Base-by-base conservation (phyloP, 345 rosid genomes). In the Salix dunnii region DNA sequence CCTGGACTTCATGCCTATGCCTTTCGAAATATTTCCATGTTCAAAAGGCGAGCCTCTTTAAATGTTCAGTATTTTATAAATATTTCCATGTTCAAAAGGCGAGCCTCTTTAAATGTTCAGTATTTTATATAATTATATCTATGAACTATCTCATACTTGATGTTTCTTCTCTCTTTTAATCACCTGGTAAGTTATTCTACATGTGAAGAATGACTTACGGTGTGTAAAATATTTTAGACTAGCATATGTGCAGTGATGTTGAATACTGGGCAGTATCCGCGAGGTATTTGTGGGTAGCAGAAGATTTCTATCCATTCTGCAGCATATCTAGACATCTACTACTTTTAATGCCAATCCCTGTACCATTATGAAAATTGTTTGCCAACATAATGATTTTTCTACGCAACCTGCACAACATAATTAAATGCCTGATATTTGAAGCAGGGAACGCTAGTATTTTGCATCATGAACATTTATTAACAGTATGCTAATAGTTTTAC, bases 61-160 rank as follows among this genome's bases (percentile, higher is more conserved):
- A 62, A 17, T 69, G 30, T 71, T 31, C 42, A 64, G 20, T 58
- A 21, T 46, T 42, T 42, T 0, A 40, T 40, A 78, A 91, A 94
- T 80, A 28, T 89, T 76, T 92, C 98, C 71, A 85, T 23, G 83
- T 92, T 94, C 85, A 77, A 67, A 82, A 89, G 91, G 98, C 88
- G 36, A 66, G 35, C 72, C 67, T 68, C 38, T 64, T 70, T 55
- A 13, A 62, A 17, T 69, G 30, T 71, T 31, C 42, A 64, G 20
- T 58, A 21, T 46, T 42, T 42, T 0, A 38, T 31, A 0, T 42
- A 42, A 42, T 42, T 70, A 60, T 40, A 2, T n/a, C 13, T 20
- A 27, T 63, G 40, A 67, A 30, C 55, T 73, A 33, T 20, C 36
- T 31, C 58, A 16, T 8, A 58, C 46, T 33, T 7, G 55, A 30